A percentile compares a stretch with the other conserved stretches of the same genome.
Conservation (phyloP, 192 early-diverging fungal species). For the Entomortierella chlamydospora region DNA sequence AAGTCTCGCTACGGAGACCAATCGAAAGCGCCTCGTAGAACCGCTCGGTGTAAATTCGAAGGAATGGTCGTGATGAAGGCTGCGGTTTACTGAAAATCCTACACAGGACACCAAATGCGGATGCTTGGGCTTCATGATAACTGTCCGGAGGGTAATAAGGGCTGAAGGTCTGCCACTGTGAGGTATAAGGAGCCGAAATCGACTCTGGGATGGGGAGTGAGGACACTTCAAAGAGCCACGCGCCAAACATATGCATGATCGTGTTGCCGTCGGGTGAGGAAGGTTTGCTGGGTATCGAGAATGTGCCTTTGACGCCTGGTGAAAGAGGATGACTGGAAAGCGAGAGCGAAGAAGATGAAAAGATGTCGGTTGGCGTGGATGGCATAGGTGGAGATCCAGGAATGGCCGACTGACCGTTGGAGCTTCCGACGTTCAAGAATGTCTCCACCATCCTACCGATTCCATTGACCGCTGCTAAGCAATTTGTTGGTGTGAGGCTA, state of each 20-base stretch:
- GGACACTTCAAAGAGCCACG: constrained; percentile 81
- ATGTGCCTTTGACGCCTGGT: constrained; percentile 5
- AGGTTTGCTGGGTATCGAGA: constrained; percentile 13
- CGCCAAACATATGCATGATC: constrained; percentile 84
- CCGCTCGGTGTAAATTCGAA: constrained; percentile 73
- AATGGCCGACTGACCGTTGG: constrained; percentile 11
- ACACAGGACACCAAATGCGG: constrained; percentile 79
- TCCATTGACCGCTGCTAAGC: constrained; percentile 63
- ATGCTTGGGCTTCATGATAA: constrained; percentile 70
- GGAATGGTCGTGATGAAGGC: constrained; percentile 60
- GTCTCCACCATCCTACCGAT: constrained; percentile 69
- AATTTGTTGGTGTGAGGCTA: constrained; percentile 62
- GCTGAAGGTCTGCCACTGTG: constrained; percentile 37
- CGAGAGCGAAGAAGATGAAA: constrained; percentile 40
- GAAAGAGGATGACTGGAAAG: constrained; percentile 18
- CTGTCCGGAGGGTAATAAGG: constrained; percentile 32
- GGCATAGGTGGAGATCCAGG: constrained; percentile 34
- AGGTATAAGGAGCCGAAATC: constrained; percentile 17
- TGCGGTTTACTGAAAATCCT: constrained; percentile 81
- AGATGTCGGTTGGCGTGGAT: constrained; percentile 39
- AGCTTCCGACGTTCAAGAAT: constrained; percentile 47
- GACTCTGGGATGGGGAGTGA: constrained; percentile 42
- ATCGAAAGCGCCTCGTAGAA: constrained; percentile 76
- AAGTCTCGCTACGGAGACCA: constrained; percentile 70
- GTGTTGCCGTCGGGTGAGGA: constrained; percentile 77